Percentiles rank a stretch among this genome's conserved stretches.
Evolutionary conservation across 2,329 filamentous ascomycete genomes (phyloP).

Genomic region (Claviceps purpurea): DNA sequence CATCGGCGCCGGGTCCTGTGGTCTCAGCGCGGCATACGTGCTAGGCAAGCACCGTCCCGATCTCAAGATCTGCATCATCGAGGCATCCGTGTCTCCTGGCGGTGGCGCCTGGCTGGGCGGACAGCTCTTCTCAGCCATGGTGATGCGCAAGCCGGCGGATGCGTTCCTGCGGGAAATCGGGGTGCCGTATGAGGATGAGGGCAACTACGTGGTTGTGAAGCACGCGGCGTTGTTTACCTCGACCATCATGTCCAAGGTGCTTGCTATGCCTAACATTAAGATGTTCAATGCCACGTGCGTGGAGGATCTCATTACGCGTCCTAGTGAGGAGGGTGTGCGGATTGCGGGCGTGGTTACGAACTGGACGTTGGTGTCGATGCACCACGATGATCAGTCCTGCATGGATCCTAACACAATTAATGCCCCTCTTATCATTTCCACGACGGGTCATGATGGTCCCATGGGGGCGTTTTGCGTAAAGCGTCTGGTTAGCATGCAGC

Average conservation of each 20-base stretch:
- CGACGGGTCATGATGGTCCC: slow-evolving; percentile 80
- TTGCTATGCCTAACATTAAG: slow-evolving; percentile 82
- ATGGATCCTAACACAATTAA: slow-evolving; percentile 98
- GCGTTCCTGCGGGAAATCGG: slow-evolving; percentile 70
- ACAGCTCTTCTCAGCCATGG: slow-evolving; percentile 89
- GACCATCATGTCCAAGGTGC: slow-evolving; percentile 70
- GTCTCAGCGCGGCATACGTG: slow-evolving; percentile 71
- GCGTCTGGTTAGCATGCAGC: slow-evolving; percentile 78
- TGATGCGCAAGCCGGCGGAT: slow-evolving; percentile 87
- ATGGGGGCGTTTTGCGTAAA: slow-evolving; percentile 89
- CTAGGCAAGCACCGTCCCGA: slow-evolving; percentile 75
- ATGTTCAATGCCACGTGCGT: slow-evolving; percentile 91
- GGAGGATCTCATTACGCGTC: slow-evolving; percentile 82
- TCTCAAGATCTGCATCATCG: slow-evolving; percentile 81
- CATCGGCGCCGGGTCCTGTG: slow-evolving; percentile 79
- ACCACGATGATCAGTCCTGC: slow-evolving; percentile 82
- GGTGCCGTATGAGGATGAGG: slow-evolving; percentile 78
- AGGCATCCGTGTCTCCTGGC: slow-evolving; percentile 75
- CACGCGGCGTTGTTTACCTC: slow-evolving; percentile 87
- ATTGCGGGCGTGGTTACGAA: slow-evolving; percentile 88
- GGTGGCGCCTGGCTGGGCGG: slow-evolving; percentile 88
- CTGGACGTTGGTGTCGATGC: slow-evolving; percentile 83
- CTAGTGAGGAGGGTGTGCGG: slow-evolving; percentile 41
- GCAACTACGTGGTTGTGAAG: slow-evolving; percentile 82
- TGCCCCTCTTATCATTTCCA: slow-evolving; percentile 74